Conservation (phyloP, 176 grass and related monocot species). For the Elymus sibiricus region DNA sequence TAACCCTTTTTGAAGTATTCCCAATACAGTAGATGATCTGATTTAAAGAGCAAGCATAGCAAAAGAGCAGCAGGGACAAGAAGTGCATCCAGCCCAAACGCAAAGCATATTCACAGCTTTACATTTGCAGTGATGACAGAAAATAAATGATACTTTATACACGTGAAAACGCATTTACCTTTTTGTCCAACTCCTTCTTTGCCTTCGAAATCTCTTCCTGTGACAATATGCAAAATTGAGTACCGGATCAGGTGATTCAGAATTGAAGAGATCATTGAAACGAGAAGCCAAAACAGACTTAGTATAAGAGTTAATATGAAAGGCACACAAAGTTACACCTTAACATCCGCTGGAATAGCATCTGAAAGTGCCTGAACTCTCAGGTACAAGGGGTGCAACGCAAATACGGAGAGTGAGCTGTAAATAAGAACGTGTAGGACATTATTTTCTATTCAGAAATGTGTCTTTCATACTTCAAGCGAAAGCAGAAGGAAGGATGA, state of each 20-base stretch:
- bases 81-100: background rate
- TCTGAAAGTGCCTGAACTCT: conserved; percentile 90
- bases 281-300: conserved; percentile 3
- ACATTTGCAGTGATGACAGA: background rate
- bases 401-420: conserved; percentile 98
- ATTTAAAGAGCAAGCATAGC: background rate
- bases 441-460: conserved; percentile 21
- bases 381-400: conserved; percentile 89
- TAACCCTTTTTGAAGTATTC: background rate
- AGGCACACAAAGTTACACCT: conserved; percentile 44
- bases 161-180: conserved; percentile 50
- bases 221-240: conserved; percentile 4
- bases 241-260: conserved; percentile 16
- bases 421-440: conserved; percentile 23
- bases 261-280: conserved; percentile 9
- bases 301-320: conserved; percentile 3
- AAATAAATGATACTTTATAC: background rate
- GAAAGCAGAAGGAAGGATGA: background rate
- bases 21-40: conserved; percentile 6
- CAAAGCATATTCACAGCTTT: background rate
- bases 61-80: background rate
- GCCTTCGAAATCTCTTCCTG: conserved; percentile 76
- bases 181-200: conserved; percentile 74
- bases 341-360: conserved; percentile 73
- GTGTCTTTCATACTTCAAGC: background rate